Evolutionary conservation across 2,329 filamentous ascomycete species (phyloP).

Genomic region (Cladorrhinum sp.): DNA sequence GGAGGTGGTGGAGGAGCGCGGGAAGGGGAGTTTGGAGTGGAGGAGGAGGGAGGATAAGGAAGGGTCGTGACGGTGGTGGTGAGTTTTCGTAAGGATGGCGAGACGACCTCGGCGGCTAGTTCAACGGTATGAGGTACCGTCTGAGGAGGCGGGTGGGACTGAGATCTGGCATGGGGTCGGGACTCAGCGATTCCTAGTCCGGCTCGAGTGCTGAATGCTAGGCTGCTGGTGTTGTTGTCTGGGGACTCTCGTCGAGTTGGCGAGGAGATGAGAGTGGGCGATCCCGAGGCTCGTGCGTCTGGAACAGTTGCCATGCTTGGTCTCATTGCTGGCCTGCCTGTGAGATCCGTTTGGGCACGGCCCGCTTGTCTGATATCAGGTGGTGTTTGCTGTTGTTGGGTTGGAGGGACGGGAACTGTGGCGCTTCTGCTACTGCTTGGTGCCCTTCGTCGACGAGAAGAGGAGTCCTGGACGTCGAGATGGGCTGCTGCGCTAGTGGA

Average conservation of each 20-base stretch:
- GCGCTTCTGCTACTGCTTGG: slow-evolving; percentile 55
- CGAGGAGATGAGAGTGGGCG: slow-evolving; percentile 31
- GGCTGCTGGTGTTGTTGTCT: slow-evolving; percentile 23
- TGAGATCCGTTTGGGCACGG: slow-evolving; percentile 65
- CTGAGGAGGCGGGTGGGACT: background rate
- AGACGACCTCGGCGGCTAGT: slow-evolving; percentile 11
- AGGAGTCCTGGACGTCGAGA: slow-evolving; percentile 47
- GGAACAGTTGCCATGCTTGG: slow-evolving; percentile 40
- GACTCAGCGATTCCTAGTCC: slow-evolving; percentile 11
- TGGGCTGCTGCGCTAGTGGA: slow-evolving; percentile 39
- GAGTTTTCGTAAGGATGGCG: slow-evolving; percentile 8
- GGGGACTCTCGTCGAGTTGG: slow-evolving; percentile 26
- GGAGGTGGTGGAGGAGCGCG: slow-evolving; percentile 14
- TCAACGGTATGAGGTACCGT: slow-evolving; percentile 3
- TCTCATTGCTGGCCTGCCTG: slow-evolving; percentile 38
- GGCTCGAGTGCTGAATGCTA: slow-evolving; percentile 39
- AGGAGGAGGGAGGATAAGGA: background rate
- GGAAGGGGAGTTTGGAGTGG: slow-evolving; percentile 5
- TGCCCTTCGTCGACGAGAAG: slow-evolving; percentile 46
- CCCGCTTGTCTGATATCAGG: slow-evolving; percentile 46
- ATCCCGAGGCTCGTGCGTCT: background rate
- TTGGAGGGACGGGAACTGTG: slow-evolving; percentile 46
- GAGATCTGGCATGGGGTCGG: background rate
- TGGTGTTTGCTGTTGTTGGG: slow-evolving; percentile 29
- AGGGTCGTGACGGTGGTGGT: background rate